Conservation (phyloP, 1,284 basidiomycete genomes). For the Grifola frondosa region DNA sequence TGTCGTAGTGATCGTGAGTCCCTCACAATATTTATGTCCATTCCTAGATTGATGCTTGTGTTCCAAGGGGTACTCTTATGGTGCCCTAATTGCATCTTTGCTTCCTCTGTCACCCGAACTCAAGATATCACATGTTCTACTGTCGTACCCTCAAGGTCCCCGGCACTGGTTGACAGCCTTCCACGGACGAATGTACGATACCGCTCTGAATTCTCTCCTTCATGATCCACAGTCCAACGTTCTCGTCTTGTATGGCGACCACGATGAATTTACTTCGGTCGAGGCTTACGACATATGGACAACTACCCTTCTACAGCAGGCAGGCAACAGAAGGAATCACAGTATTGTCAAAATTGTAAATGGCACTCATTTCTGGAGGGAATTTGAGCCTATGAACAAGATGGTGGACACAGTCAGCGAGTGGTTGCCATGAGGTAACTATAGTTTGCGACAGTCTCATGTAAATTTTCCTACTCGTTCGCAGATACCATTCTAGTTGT, state of each 20-base stretch:
- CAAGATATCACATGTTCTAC: slow-evolving; percentile 61
- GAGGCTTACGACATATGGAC: slow-evolving; percentile 59
- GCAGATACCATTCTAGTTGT: no score
- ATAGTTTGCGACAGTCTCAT: no score
- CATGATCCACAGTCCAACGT: slow-evolving; percentile 45
- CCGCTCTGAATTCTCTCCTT: slow-evolving; percentile 49
- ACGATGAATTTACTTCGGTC: slow-evolving; percentile 69
- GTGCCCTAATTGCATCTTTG: slow-evolving; percentile 67
- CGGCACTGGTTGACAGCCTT: slow-evolving; percentile 71
- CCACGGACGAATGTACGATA: slow-evolving; percentile 50
- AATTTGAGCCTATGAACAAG: slow-evolving; percentile 10
- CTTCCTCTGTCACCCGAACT: slow-evolving; percentile 52
- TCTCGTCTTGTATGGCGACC: slow-evolving; percentile 66
- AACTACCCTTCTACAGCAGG: slow-evolving; percentile 33
- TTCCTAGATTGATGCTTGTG: not conserved
- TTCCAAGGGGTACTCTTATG: slow-evolving; percentile 78
- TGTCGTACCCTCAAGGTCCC: slow-evolving; percentile 77
- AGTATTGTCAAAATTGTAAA: slow-evolving; percentile 35
- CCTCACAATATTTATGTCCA: not conserved
- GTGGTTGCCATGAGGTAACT: slow-evolving; percentile 19
- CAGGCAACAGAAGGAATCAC: not conserved
- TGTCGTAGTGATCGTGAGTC: slow-evolving; percentile 54
- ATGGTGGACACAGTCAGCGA: slow-evolving; percentile 16
- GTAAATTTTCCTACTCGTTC: no score
- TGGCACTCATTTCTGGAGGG: slow-evolving; percentile 50